Percentiles rank a stretch among this genome's conserved stretches.
Evolutionary conservation across 2,329 filamentous ascomycete species (phyloP).

Genomic region (Ophiostoma montium): DNA sequence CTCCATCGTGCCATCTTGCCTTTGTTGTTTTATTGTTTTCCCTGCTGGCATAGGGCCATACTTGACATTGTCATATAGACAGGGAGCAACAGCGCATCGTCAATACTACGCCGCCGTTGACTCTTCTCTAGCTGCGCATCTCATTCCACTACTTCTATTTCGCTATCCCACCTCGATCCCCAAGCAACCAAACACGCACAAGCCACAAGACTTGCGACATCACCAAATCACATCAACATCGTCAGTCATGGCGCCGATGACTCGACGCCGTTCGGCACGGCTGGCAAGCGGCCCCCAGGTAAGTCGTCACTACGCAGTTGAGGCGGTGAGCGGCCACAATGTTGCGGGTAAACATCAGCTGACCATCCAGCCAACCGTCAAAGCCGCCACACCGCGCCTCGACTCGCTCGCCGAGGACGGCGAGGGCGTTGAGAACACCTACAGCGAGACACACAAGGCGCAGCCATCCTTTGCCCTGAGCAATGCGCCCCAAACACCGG

Average conservation of each 20-base stretch:
- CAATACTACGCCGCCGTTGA: too few relatives aligned
- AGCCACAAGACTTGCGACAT: too few relatives aligned
- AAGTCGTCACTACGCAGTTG: conserved; percentile 9
- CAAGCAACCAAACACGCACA: too few relatives aligned
- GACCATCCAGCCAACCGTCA: neutral
- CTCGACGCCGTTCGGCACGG: conserved; percentile 28
- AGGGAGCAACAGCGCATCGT: neutral
- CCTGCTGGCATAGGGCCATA: too few relatives aligned
- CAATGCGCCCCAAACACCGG: conserved; percentile 38
- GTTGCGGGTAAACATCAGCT: neutral
- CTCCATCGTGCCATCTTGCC: too few relatives aligned
- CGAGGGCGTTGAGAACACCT: conserved; percentile 24
- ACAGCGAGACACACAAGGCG: conserved; percentile 12
- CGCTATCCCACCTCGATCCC: neutral
- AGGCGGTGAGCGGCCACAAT: too few relatives aligned
- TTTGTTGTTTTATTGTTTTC: too few relatives aligned
- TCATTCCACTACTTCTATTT: neutral
- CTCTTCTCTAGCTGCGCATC: too few relatives aligned
- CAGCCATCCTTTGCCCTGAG: conserved; percentile 20
- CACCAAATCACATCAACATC: neutral
- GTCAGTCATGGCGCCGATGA: conserved; percentile 12
- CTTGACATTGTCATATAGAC: neutral
- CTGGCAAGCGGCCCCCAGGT: conserved; percentile 27
- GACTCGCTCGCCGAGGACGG: conserved; percentile 30
- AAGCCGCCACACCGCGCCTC: conserved; percentile 19